Conservation (phyloP, 306 rosid species). For the Rosa multiflora region DNA sequence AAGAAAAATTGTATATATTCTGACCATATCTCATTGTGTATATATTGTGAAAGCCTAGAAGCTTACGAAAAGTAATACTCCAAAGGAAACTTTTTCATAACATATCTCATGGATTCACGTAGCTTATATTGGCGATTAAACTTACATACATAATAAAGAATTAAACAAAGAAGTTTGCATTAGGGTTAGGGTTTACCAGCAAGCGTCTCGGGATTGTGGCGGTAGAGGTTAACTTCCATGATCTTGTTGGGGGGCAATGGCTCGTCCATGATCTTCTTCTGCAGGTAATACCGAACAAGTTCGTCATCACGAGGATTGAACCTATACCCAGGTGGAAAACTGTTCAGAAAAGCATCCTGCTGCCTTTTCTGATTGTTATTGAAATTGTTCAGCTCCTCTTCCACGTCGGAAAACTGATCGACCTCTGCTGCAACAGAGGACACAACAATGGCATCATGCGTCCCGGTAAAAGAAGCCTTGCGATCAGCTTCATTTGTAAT, state of each 20-base stretch:
- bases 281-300: slow-evolving; percentile 10
- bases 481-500: background rate
- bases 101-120: background rate
- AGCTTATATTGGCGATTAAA: background rate
- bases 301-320: slow-evolving; percentile 23
- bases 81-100: background rate
- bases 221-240: slow-evolving; percentile 22
- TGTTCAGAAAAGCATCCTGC: background rate
- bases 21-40: background rate
- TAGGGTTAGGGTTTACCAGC: slow-evolving; percentile 15
- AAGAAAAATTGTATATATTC: background rate
- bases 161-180: background rate
- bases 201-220: slow-evolving; percentile 16
- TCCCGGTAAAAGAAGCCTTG: background rate
- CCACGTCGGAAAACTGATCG: background rate
- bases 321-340: slow-evolving; percentile 9
- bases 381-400: background rate
- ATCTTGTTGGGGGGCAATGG: slow-evolving; percentile 12
- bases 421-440: background rate
- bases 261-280: slow-evolving; percentile 5
- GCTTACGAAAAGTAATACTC: background rate
- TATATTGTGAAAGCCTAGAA: background rate
- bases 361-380: background rate
- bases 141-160: background rate
- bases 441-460: background rate